Evolutionary conservation across 1,284 basidiomycete species (phyloP).

Genomic region (Puccinia novopanici): DNA sequence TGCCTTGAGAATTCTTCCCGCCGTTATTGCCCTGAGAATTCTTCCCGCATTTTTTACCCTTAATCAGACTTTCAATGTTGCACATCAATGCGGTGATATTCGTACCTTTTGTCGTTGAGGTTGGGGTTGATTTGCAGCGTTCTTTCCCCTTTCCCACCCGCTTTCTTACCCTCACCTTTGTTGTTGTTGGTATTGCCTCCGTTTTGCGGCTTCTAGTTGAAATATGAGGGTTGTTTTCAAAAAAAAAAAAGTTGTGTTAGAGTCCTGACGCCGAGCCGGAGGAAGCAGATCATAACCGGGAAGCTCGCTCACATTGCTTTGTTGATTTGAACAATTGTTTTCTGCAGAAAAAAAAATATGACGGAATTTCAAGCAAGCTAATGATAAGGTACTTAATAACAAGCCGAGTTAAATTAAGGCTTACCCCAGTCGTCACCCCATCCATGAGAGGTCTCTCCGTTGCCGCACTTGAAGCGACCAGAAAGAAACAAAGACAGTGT

Average conservation of each 20-base stretch:
- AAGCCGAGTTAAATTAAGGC: neutral
- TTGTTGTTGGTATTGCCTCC: neutral
- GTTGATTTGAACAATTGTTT: neutral
- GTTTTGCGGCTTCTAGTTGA: neutral
- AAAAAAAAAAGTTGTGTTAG: neutral
- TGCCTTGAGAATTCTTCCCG: neutral
- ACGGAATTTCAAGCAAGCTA: neutral
- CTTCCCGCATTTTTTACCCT: too few relatives aligned
- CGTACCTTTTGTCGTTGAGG: neutral
- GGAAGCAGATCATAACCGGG: too few relatives aligned
- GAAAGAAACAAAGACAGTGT: neutral
- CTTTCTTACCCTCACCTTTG: constrained; percentile 5
- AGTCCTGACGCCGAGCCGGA: neutral
- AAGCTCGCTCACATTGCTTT: neutral
- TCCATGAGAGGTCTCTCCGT: neutral
- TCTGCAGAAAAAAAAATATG: neutral
- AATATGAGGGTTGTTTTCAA: too few relatives aligned
- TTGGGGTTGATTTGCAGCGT: neutral
- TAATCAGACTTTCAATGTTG: too few relatives aligned
- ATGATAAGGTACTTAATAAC: neutral
- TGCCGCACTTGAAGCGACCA: neutral
- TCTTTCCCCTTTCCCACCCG: neutral
- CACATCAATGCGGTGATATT: neutral
- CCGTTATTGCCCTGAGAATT: too few relatives aligned
- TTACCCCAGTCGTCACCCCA: neutral